phyloP scores from a whole-genome alignment of 345 rosid genomes.

The Aquilaria yunnanensis region DNA sequence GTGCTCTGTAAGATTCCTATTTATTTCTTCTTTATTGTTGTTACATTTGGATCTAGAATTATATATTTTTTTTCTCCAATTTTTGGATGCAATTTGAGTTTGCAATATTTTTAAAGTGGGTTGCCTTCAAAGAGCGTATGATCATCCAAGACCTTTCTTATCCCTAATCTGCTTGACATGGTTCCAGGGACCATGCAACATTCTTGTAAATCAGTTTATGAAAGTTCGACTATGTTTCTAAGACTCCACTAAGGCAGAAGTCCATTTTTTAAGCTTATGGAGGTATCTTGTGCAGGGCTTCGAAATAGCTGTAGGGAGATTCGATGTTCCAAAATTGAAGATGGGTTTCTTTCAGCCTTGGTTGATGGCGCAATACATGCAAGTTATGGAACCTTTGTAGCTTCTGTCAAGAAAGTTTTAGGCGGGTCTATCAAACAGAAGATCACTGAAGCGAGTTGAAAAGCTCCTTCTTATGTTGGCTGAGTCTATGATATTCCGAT shows the following conservation, averaged over 20 bases:
- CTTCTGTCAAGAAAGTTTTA: constrained; percentile 71
- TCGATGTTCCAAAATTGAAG: constrained; percentile 62
- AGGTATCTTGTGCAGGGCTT: constrained; percentile 63
- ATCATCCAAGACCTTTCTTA: too few species aligned
- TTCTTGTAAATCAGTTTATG: too few species aligned
- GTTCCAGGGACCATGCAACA: too few species aligned
- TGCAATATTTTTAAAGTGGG: too few species aligned
- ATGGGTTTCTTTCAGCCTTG: constrained; percentile 61
- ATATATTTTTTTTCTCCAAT: too few species aligned
- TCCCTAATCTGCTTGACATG: too few species aligned
- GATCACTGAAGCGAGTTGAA: constrained; percentile 68
- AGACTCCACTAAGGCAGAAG: constrained; percentile 56
- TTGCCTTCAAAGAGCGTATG: too few species aligned
- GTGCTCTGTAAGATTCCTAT: too few species aligned
- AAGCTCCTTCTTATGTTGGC: constrained; percentile 65
- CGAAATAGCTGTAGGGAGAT: constrained; percentile 60
- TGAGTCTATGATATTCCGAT: constrained; percentile 86
- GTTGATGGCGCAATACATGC: constrained; percentile 73
- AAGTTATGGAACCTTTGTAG: constrained; percentile 38
- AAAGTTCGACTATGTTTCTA: too few species aligned
- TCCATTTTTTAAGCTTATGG: constrained; percentile 89
- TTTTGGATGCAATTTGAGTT: too few species aligned
- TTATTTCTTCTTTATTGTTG: too few species aligned
- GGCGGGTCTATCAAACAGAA: constrained; percentile 71
- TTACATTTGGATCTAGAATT: too few species aligned